These are phyloP conservation scores for Ogataea haglerorum DNA, from an alignment of 805 yeast species.

Conservation along the genomic window DNA sequence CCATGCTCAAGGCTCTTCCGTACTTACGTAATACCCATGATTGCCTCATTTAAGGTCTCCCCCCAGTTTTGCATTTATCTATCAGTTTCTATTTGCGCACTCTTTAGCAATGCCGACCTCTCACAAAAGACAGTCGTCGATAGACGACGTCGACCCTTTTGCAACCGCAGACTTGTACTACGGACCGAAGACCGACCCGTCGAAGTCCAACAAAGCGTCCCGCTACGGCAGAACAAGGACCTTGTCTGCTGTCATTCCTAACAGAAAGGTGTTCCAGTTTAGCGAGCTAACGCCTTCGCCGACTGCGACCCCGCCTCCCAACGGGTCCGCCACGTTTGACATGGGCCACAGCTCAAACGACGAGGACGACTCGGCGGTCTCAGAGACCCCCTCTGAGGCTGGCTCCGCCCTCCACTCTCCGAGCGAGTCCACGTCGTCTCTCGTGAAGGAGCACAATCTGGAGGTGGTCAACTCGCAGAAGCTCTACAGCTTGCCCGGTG, in stretches of 20 bases:
- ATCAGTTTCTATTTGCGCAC: background rate
- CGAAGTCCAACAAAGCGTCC: constrained; percentile 38
- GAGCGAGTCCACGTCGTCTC: constrained; percentile 21
- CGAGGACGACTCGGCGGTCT: constrained; percentile 3
- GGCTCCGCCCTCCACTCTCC: constrained; percentile 12
- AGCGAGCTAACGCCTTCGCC: constrained; percentile 11
- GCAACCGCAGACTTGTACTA: constrained; percentile 69
- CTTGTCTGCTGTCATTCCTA: constrained; percentile 37
- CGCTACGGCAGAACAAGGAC: constrained; percentile 55
- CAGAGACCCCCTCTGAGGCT: constrained; percentile 2
- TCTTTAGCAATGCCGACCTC: constrained; percentile 4
- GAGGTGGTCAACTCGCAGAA: constrained; percentile 9
- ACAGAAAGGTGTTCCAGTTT: constrained; percentile 14
- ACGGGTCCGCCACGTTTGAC: constrained; percentile 20
- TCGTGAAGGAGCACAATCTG: constrained; percentile 15
- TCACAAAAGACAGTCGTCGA: constrained; percentile 35
- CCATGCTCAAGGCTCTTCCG: background rate
- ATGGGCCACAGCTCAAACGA: constrained; percentile 8
- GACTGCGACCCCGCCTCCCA: constrained; percentile 7
- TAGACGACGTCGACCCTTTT: constrained; percentile 57
- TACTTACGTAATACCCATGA: background rate
- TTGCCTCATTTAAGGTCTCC: background rate
- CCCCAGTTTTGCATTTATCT: background rate
- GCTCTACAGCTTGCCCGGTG: background rate
- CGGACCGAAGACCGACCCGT: constrained; percentile 59